These are phyloP conservation scores for Schizophyllum amplum DNA, from an alignment of 1,284 basidiomycete genomes.

Conservation along the genomic window DNA sequence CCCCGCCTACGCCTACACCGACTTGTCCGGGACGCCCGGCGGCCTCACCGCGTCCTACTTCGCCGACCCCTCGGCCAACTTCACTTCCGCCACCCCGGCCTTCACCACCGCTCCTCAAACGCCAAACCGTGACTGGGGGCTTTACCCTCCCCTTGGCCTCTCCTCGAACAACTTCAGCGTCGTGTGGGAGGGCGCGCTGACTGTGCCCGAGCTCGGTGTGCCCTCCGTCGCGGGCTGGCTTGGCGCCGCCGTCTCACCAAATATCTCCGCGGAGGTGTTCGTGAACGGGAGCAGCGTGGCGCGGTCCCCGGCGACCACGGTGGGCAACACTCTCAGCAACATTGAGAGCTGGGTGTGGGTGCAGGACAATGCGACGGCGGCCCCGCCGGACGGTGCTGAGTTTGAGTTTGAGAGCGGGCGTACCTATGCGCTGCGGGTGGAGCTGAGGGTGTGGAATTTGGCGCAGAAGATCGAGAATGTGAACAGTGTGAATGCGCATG, in stretches of 20 bases:
- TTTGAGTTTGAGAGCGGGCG: slow-evolving; percentile 18
- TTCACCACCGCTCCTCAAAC: slow-evolving; percentile 15
- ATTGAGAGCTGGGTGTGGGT: slow-evolving; percentile 15
- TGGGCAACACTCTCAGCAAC: slow-evolving; percentile 20
- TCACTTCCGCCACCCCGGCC: slow-evolving; percentile 11
- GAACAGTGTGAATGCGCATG: slow-evolving; percentile 19
- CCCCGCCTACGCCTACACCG: slow-evolving; percentile 19
- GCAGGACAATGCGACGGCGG: slow-evolving; percentile 14
- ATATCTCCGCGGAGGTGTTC: slow-evolving; percentile 16
- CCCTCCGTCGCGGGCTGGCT: slow-evolving; percentile 15
- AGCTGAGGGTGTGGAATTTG: slow-evolving; percentile 20
- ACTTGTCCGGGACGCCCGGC: slow-evolving; percentile 13
- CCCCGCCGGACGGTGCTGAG: slow-evolving; percentile 16
- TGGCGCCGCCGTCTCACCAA: slow-evolving; percentile 16
- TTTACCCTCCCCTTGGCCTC: slow-evolving; percentile 21
- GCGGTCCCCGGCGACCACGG: slow-evolving; percentile 12
- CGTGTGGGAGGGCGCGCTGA: slow-evolving; percentile 21
- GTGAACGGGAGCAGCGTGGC: slow-evolving; percentile 15
- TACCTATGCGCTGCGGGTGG: slow-evolving; percentile 17
- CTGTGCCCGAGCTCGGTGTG: slow-evolving; percentile 14
- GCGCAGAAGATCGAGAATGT: slow-evolving; percentile 21
- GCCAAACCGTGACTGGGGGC: slow-evolving; percentile 22
- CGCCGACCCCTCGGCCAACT: slow-evolving; percentile 15
- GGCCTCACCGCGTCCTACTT: slow-evolving; percentile 21
- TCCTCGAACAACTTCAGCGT: slow-evolving; percentile 24